phyloP scores from a whole-genome alignment of 2,329 filamentous ascomycete genomes.

The Xylariaceae sp. region DNA sequence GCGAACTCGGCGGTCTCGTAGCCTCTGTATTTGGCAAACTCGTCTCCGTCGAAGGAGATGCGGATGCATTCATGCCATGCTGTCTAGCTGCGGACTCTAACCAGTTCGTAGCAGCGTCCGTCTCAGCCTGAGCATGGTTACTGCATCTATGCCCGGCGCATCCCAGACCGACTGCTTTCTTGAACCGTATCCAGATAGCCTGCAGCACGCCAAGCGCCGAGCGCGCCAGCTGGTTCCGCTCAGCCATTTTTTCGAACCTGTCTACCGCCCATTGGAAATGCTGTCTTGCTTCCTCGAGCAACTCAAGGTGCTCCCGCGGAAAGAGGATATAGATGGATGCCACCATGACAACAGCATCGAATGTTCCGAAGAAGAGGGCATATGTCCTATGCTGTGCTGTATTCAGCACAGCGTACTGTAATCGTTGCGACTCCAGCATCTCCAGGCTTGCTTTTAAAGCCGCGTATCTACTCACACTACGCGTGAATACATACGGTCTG shows the following conservation, averaged over 20 bases:
- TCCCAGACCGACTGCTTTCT: constrained; percentile 42
- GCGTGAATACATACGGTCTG: constrained; percentile 59
- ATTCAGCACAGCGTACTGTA: constrained; percentile 45
- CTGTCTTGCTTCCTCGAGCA: constrained; percentile 44
- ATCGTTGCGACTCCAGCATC: constrained; percentile 52
- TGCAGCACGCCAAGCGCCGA: constrained; percentile 52
- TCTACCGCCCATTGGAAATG: constrained; percentile 59
- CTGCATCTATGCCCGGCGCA: constrained; percentile 20
- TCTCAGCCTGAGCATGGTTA: constrained; percentile 10
- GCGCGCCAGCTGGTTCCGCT: constrained; percentile 50
- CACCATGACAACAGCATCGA: constrained; percentile 60
- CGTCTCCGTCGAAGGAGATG: constrained; percentile 12
- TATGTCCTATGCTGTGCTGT: constrained; percentile 52
- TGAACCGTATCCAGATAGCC: constrained; percentile 52
- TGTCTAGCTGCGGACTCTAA: constrained; percentile 9
- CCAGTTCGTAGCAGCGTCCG: constrained; percentile 16
- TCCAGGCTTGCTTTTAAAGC: constrained; percentile 53
- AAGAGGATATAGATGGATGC: constrained; percentile 60
- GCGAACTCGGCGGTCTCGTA: constrained; percentile 17
- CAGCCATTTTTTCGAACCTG: constrained; percentile 53
- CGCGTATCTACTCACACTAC: constrained; percentile 48
- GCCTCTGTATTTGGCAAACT: constrained; percentile 13
- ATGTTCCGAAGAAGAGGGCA: constrained; percentile 58
- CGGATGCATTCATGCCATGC: constrained; percentile 2
- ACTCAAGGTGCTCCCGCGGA: constrained; percentile 50